These are phyloP conservation scores for Scenedesmus sp. DNA, from an alignment of 163 green algal genomes.

Conservation along the genomic window DNA sequence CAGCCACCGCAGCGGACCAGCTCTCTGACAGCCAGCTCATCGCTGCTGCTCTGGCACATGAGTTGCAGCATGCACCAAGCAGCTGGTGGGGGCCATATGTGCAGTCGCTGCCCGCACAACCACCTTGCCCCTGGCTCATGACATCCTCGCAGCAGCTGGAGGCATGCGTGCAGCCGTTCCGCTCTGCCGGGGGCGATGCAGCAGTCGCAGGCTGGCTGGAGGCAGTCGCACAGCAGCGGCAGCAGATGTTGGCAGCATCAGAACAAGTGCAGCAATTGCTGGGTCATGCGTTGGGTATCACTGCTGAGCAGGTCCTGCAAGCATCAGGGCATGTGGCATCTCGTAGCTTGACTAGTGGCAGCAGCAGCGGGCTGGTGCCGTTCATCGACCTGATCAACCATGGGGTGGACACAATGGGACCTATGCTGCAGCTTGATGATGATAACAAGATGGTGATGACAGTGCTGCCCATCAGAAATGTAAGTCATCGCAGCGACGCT, in stretches of 20 bases:
- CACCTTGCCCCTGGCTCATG: constrained; percentile 47
- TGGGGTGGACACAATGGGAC: background rate
- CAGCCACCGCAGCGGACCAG: constrained; percentile 8
- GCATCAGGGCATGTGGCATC: constrained; percentile 43
- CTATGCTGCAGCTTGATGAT: constrained; percentile 54
- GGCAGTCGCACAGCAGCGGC: background rate
- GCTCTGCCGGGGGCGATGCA: background rate
- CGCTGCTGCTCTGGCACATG: constrained; percentile 40
- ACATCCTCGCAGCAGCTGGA: background rate
- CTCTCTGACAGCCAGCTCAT: constrained; percentile 29
- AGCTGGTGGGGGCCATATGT: constrained; percentile 31
- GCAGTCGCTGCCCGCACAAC: background rate
- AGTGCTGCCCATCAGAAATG: constrained; percentile 41
- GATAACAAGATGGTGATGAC: constrained; percentile 47
- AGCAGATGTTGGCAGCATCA: background rate
- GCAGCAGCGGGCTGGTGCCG: constrained; percentile 47
- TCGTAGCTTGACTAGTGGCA: constrained; percentile 20
- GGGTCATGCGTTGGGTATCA: background rate
- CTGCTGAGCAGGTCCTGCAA: background rate
- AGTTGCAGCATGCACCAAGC: constrained; percentile 1
- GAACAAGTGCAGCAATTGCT: background rate
- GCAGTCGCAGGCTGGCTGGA: constrained; percentile 15
- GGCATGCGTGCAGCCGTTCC: background rate
- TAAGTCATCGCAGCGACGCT: constrained; percentile 3
- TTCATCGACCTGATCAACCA: constrained; percentile 53